A percentile compares a stretch with the other conserved stretches of the same genome.
Evolutionary conservation across 192 early-diverging fungal species (phyloP).

Genomic region (Haplosporangium gracile): DNA sequence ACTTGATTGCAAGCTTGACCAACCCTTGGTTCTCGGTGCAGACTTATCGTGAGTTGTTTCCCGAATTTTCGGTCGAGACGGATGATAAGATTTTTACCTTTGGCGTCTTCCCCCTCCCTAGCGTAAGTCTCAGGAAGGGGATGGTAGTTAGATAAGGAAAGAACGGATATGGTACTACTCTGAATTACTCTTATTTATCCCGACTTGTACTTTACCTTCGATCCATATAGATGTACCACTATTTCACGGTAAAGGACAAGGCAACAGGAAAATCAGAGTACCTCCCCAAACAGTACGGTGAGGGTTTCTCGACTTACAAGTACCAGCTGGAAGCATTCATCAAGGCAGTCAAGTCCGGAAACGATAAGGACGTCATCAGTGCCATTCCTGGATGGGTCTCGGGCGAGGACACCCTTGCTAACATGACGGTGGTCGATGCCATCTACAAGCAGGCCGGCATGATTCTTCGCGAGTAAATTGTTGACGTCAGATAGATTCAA

Average conservation of each 20-base stretch:
- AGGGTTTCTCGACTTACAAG: conserved; percentile 34
- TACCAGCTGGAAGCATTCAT: conserved; percentile 58
- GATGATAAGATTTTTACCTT: conserved; percentile 55
- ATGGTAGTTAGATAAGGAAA: too few relatives aligned
- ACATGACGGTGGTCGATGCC: conserved; percentile 49
- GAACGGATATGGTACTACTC: too few relatives aligned
- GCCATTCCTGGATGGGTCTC: conserved; percentile 46
- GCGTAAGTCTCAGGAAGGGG: conserved; percentile 3
- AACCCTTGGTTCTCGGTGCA: conserved; percentile 34
- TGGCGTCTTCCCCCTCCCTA: conserved; percentile 28
- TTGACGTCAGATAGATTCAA: background rate
- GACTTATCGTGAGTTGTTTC: conserved; percentile 19
- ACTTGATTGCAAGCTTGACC: conserved; percentile 22
- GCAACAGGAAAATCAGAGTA: conserved; percentile 34
- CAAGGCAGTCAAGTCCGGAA: conserved; percentile 27
- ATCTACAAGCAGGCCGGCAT: conserved; percentile 28
- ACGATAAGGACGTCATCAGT: background rate
- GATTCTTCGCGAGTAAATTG: conserved; percentile 30
- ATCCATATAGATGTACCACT: conserved; percentile 41
- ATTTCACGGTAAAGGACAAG: conserved; percentile 47
- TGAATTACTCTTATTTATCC: background rate
- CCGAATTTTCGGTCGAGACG: conserved; percentile 31
- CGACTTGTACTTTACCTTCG: too few relatives aligned
- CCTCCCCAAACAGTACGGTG: conserved; percentile 40
- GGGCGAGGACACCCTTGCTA: conserved; percentile 34